Conservation (phyloP, 176 grass and related monocot genomes). For the Rhynchospora tenuis region DNA sequence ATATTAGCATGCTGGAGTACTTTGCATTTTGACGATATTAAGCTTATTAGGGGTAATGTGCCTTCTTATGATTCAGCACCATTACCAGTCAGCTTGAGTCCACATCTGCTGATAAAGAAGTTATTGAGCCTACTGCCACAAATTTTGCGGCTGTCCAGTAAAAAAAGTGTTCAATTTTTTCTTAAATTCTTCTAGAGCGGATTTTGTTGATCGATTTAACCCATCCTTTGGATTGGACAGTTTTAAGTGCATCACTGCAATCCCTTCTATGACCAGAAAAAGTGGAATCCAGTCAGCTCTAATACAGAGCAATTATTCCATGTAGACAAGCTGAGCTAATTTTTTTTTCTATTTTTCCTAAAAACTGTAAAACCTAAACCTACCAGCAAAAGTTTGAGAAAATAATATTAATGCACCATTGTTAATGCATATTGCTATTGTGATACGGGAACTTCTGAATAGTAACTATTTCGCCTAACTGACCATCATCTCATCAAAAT, state of each 20-base stretch:
- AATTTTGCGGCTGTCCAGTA: neutral
- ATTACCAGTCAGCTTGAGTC: neutral
- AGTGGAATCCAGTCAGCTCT: neutral
- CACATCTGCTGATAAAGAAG: neutral
- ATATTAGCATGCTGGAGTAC: neutral
- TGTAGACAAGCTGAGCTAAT: neutral
- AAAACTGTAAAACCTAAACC: neutral
- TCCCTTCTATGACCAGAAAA: neutral
- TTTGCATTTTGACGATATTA: neutral
- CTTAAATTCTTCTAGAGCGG: neutral
- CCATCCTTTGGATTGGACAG: neutral
- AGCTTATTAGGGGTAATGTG: neutral
- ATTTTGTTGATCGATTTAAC: neutral
- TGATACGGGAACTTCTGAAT: neutral
- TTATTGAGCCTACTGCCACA: neutral
- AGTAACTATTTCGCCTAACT: neutral
- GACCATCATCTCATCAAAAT: neutral
- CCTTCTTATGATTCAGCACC: neutral
- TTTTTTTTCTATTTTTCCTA: neutral
- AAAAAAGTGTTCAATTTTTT: neutral
- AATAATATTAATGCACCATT: constrained; percentile 17
- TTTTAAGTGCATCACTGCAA: neutral
- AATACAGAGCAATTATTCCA: neutral
- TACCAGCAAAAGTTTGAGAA: neutral
- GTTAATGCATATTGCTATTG: neutral